Evolutionary conservation across 1,284 basidiomycete species (phyloP).

Genomic region (Baeospora myosura): DNA sequence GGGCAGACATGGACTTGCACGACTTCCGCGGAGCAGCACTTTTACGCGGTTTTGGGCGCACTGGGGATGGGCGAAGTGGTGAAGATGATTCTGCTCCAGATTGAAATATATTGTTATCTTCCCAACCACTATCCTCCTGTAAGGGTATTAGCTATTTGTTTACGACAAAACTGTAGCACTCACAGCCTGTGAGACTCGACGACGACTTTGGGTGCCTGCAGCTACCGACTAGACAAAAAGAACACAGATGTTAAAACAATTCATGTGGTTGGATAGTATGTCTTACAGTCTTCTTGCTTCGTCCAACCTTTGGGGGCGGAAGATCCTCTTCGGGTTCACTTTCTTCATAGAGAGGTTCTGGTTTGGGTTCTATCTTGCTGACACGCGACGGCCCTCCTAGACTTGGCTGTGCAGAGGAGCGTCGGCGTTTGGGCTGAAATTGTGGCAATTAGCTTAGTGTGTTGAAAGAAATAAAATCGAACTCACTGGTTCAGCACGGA

Average conservation of each 20-base stretch:
- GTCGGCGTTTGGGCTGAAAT: conserved; percentile 44
- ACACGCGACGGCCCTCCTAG: conserved; percentile 45
- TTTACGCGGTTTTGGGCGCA: conserved; percentile 46
- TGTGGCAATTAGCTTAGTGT: conserved; percentile 26
- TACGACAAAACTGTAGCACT: conserved; percentile 15
- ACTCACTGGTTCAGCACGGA: conserved; percentile 21
- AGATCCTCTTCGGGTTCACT: conserved; percentile 70
- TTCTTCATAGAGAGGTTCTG: conserved; percentile 56
- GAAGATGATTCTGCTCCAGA: conserved; percentile 76
- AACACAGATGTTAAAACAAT: conserved; percentile 2
- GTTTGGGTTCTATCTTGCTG: conserved; percentile 25
- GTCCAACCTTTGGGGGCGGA: conserved; percentile 50
- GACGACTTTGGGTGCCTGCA: conserved; percentile 40
- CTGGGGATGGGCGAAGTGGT: conserved; percentile 54
- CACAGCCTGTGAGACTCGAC: conserved; percentile 41
- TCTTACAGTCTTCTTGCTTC: conserved; percentile 53
- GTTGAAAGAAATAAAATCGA: conserved; percentile 9
- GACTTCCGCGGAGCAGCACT: conserved; percentile 41
- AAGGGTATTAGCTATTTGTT: conserved; percentile 17
- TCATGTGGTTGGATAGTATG: neutral
- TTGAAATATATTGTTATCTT: conserved; percentile 80
- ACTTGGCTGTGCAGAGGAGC: conserved; percentile 64
- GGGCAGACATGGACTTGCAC: conserved; percentile 65
- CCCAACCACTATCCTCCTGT: conserved; percentile 70
- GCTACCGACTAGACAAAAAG: conserved; percentile 32